Conservation (phyloP, 768 basidiomycete genomes). For the Flagelloscypha sp. region DNA sequence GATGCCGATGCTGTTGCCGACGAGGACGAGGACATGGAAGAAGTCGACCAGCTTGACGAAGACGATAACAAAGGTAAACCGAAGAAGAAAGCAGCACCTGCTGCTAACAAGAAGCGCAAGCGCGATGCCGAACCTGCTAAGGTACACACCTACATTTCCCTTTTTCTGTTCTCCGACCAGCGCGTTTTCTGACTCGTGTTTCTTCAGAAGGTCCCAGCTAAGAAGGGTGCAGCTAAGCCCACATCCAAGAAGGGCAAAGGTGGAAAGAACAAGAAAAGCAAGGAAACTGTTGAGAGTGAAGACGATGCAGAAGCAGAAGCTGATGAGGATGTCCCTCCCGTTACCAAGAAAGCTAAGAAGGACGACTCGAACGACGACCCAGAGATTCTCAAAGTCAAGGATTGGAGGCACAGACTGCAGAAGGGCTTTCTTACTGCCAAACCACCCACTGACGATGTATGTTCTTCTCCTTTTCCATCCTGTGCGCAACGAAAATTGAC, state of each 20-base stretch:
- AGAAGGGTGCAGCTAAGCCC: constrained; percentile 29
- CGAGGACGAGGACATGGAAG: constrained; percentile 46
- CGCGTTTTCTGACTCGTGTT: too few species aligned
- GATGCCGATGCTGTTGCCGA: constrained; percentile 20
- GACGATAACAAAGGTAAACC: constrained; percentile 35
- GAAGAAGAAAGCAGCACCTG: constrained; percentile 30
- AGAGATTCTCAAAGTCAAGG: constrained; percentile 63
- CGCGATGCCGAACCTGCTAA: constrained; percentile 33
- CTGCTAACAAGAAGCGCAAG: constrained; percentile 50
- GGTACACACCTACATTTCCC: too few species aligned
- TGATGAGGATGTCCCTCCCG: neutral
- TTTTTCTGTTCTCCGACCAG: too few species aligned
- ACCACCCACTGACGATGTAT: too few species aligned
- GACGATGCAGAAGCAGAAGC: constrained; percentile 1
- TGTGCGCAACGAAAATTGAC: too few species aligned
- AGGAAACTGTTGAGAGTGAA: constrained; percentile 54
- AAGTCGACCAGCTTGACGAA: constrained; percentile 62
- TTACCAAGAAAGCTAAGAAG: constrained; percentile 6
- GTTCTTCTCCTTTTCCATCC: too few species aligned
- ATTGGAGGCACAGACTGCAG: constrained; percentile 77
- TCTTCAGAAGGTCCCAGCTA: constrained; percentile 24
- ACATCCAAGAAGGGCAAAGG: constrained; percentile 57
- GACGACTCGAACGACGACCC: constrained; percentile 38
- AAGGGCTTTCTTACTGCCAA: constrained; percentile 60
- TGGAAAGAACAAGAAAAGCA: constrained; percentile 50